Evolutionary conservation across 2,329 filamentous ascomycete genomes (phyloP), one percentile per base, ranked within the genome.

Genomic region (Sclerotinia spermophila): DNA sequence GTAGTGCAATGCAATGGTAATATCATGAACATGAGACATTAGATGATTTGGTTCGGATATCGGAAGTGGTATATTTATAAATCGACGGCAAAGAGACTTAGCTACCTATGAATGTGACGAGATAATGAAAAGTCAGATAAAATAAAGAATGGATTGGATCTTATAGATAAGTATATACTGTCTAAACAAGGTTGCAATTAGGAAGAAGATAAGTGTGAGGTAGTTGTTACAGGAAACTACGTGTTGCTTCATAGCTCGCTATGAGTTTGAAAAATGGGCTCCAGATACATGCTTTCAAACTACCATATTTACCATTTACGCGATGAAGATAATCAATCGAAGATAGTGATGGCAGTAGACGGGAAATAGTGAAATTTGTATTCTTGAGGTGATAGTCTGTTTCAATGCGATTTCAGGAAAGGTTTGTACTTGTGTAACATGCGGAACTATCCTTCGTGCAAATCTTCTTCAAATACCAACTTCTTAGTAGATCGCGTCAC

Each of bases 121-220:
- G 48, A 51, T n/a, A 3, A 5, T 3, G 15, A 10, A 48, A 0
- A 6, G 13, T 8, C 5, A n/a, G 11, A 51, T 11, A 5, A 51
- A 0, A 0, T 0, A 48, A 24, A 48, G 11, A 51, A 27, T 24
- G 11, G 6, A 2, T n/a, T 51, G 0, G 11, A n/a, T 51, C 0
- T 13, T 5, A n/a, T 7, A 15, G 45, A 51, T 2, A 24, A 27
- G 24, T 13, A 5, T 51, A n/a, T 27, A 3, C 1, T 51, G 17
- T n/a, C 11, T 15, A 11, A 10, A 51, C 24, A 6, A 51, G 0
- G 1, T 3, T 15, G 48, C 2, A 15, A 27, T 5, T 5, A 1
- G 24, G 1, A 1, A n/a, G n/a, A 13, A 15, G 45, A 51, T 51
- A 13, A 5, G 0, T 51, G 24, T 5, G 11, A 27, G 24, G 7